A percentile compares a stretch with the other conserved stretches of the same genome.
These are phyloP conservation scores for Penicillium occitanis DNA, from an alignment of 2,329 filamentous ascomycete species.

Conservation along the genomic window DNA sequence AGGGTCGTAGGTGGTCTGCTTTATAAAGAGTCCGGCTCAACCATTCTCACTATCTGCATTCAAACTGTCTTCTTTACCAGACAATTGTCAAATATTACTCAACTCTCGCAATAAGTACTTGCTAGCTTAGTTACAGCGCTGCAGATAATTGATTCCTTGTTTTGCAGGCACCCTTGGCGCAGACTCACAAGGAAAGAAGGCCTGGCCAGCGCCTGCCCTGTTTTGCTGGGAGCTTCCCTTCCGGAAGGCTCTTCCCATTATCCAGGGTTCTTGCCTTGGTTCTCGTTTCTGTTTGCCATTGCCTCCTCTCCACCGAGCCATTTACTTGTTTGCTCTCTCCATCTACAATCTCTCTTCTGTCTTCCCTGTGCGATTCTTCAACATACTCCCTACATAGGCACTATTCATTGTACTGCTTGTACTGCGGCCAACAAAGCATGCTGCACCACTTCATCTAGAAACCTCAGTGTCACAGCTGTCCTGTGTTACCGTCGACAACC, in stretches of 20 bases:
- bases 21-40: background rate
- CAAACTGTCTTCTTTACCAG: background rate
- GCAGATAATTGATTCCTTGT: background rate
- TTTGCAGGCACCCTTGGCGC: background rate
- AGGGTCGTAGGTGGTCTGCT: background rate
- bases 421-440: background rate
- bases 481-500: background rate
- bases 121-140: no score
- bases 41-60: background rate
- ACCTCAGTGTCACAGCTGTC: background rate
- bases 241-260: background rate
- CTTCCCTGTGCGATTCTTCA: background rate
- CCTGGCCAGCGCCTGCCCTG: constrained; percentile 16
- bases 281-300: background rate
- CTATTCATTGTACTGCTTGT: background rate
- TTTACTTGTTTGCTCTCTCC: background rate
- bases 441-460: background rate
- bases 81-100: background rate
- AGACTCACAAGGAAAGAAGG: background rate
- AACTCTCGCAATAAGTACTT: background rate
- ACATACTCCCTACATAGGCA: background rate
- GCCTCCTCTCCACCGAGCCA: background rate
- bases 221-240: constrained; percentile 13
- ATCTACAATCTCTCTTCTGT: background rate
- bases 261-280: background rate